Base-by-base conservation (phyloP, 805 yeast species). In the Lipomyces oligophaga region DNA sequence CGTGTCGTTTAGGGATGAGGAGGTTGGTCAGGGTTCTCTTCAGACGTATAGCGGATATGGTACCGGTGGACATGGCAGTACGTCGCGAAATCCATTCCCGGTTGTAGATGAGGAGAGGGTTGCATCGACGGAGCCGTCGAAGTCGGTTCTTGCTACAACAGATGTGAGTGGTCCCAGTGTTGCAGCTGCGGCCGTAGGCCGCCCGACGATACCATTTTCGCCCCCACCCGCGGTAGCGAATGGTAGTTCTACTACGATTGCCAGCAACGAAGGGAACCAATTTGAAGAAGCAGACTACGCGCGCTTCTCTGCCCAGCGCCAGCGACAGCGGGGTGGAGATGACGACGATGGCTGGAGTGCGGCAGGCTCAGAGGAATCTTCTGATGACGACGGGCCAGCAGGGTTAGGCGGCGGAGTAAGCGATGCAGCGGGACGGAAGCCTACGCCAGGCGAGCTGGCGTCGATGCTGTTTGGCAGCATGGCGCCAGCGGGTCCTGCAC, bases 401-500 rank as follows among this genome's bases (percentile, higher is more conserved):
- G 21, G 24, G 15, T 5, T 26, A 8, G 35, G 20, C 20, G 42
- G 19, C 27, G 35, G 20, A 24, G 25, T 5, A 39, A 39, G 19
- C 27, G 35, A n/a, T 21, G 25, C 4, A 39, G 15, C 36, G 47
- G 47, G 65, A 59, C 63, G 63, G 3, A 66, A 70, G 25, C 68
- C 75, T 7, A 35, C 49, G 20, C 55, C 57, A 4, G 64, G 71
- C 2, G 68, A 67, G 43, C 59, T 70, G 22, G 74, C 74, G 5
- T 68, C 72, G 19, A 49, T 69, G 49, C 55, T 70, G 47, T 71
- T 70, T 47, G 69, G 73, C 7, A 63, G 70, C 5, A 70, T 70
- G 74, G 46, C 48, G n/a, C 34, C 44, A 32, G 57, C 58, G 34
- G 52, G 49, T 5, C 55, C 63, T 11, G 30, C 46, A 5, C 48